Evolutionary conservation across 2,329 filamentous ascomycete genomes (phyloP), one percentile per base, ranked within the genome.

Genomic region (Botrytis fabae): DNA sequence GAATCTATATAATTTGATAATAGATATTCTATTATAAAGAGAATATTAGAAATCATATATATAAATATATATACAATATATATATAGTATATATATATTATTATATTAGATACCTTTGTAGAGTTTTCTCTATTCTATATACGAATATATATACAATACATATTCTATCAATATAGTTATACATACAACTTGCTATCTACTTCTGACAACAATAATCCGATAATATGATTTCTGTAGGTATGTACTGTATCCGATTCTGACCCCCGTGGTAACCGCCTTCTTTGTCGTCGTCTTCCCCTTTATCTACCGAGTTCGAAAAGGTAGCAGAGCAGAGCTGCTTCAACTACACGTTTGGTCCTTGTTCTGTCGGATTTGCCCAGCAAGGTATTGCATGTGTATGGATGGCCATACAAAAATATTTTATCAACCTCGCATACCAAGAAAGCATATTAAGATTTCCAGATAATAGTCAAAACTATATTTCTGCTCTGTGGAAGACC

Each of bases 221-320:
- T 51, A 65, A 51, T n/a, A 20, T 65, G 8, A 54, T 28, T 54
- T 28, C n/a, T 10, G 28, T 54, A 54, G 2, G 12, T 3, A 16
- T 16, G 28, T n/a, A 18, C 38, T 42, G 10, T 28, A 18, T 2
- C 18, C 60, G 22, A 38, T 12, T 8, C 5, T n/a, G 5, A 38
- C 18, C n/a, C 38, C 38, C 25, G 38, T 62, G 22, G 14, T 16
- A n/a, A n/a, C 22, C 60, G 60, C 38, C 25, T 28, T 7, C 25
- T 40, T 22, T 40, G 18, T 18, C 48, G 42, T 28, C 32, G 22
- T 18, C 59, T 16, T 22, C 62, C 63, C 44, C 42, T 22, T 16
- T n/a, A 65, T 65, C 28, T 65, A 38, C 63, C 63, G 63, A 65
- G 42, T 42, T 62, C 8, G 60, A 61, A 62, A 42, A 40, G 12